Base-by-base conservation (phyloP, 169 alveolate species). In the Cystoisospora suis region DNA sequence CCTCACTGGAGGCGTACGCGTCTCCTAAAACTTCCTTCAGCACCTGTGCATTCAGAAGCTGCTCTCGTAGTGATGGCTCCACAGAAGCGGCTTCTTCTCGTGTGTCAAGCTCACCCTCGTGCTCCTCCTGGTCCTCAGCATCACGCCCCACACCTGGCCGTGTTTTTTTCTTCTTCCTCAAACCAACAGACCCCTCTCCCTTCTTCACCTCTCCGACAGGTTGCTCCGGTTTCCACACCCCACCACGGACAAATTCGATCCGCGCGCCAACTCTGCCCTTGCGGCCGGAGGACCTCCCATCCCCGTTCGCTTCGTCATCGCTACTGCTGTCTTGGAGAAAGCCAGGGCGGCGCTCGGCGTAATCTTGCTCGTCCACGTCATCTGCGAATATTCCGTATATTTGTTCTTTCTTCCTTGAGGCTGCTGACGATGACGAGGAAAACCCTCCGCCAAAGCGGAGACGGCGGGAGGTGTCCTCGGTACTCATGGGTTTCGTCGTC, bases 251-350 rank as follows among this genome's bases (percentile, higher is more conserved):
- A 53, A 83, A 83, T 80, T 83, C 4, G 59, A 83, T 83, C 27
- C 58, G 87, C 0, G 59, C 89, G 3, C 79, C 89, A 2, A n/a
- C 27, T 17, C 23, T 20, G 58, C 3, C 56, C 56, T 40, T 72
- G 6, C 45, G 3, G 47, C 83, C 56, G 17, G 42, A 32, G 29
- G 32, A 32, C 15, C 6, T 29, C 42, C 49, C n/a, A 32, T 23
- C 20, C 79, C 7, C 61, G 32, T 15, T 42, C 40, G 3, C 61
- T 9, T 38, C 89, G 32, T 83, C 89, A 23, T 83, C 89, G 89
- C 89, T 79, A 69, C 69, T 83, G 89, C 89, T 83, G 89, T 46
- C 83, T 56, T 40, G 45, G 56, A 72, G 83, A 5, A 72, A 40
- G 58, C 23, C 34, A 6, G 15, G 49, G 32, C 32, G 4, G 3